Base-by-base conservation (phyloP, 495 filamentous ascomycete genomes). In the Lepraria neglecta region DNA sequence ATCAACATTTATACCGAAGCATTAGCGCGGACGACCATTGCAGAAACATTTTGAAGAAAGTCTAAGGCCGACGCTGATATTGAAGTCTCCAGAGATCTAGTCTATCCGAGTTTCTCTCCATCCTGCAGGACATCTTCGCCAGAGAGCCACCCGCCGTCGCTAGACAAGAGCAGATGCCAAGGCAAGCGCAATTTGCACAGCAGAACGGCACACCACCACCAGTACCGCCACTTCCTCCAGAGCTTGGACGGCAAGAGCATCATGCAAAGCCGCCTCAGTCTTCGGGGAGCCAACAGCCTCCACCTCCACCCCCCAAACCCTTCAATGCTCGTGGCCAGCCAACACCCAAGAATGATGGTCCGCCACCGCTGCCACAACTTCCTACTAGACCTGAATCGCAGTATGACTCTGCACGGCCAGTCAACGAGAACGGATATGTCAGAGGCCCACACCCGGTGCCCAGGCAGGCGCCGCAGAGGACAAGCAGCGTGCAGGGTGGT, bases 121-220 rank as follows among this genome's bases (percentile, higher is more conserved):
- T 96, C 30, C 77, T 98, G 14, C 80, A 88, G 62, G 90, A 92
- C 60, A 81, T 97, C 2, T 98, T 98, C 69, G 86, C 91, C 24
- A 94, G 94, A 72, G 94, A 98, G 67, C 94, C 94, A 30, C 94
- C 94, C 0, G 90, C 97, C 27, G 82, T 89, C 60, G 81, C 90
- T 56, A 87, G 82, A 58, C 83, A 85, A 62, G 85, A 85, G 62
- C 80, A 78, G 59, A 74, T 74, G 44, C 68, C 65, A 50, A 68
- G 64, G 43, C 64, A 31, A 58, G 71, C 72, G 42, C 69, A 73
- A 31, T 74, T 73, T 45, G 68, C 73, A 21, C 69, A 75, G 44
- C 76, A 78, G 56, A 70, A 74, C 54, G 71, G 74, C 58, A 73
- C 70, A 60, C 85, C 88, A 28, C 88, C 85, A 21, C 85, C 87